These are phyloP conservation scores for Filobasidium wieringae DNA, from an alignment of 768 basidiomycete species.

Conservation along the genomic window DNA sequence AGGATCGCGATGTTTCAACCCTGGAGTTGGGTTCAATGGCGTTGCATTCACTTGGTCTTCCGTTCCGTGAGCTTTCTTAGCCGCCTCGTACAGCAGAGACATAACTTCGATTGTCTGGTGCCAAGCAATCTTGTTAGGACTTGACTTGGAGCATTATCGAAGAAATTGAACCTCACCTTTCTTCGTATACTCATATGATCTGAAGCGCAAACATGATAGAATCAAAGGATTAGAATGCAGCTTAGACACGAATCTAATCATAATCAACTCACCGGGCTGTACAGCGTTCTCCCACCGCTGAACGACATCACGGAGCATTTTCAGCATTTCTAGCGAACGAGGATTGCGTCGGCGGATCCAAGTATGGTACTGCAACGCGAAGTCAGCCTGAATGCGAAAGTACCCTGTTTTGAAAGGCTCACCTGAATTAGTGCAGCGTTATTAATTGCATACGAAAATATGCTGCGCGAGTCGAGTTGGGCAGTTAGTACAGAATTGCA, in stretches of 20 bases:
- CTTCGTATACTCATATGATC: slow-evolving; percentile 87
- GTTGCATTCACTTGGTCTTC: slow-evolving; percentile 45
- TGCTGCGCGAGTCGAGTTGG: slow-evolving; percentile 2
- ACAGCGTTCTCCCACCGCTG: slow-evolving; percentile 75
- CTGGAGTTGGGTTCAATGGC: slow-evolving; percentile 67
- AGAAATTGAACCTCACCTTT: slow-evolving; percentile 49
- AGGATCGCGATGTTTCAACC: slow-evolving; percentile 39
- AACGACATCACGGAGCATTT: slow-evolving; percentile 70
- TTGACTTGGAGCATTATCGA: not conserved
- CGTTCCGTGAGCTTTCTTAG: slow-evolving; percentile 57
- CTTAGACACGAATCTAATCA: not conserved
- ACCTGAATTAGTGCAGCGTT: slow-evolving; percentile 86
- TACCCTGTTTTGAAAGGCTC: too few relatives aligned
- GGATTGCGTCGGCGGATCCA: slow-evolving; percentile 73
- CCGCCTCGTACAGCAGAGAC: slow-evolving; percentile 78
- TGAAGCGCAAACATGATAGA: not conserved
- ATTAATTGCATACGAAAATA: slow-evolving; percentile 77
- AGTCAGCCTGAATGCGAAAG: not conserved
- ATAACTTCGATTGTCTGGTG: slow-evolving; percentile 82
- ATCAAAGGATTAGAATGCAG: not conserved
- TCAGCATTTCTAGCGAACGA: slow-evolving; percentile 60
- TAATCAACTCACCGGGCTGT: slow-evolving; percentile 48
- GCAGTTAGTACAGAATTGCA: not conserved
- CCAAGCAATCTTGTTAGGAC: slow-evolving; percentile 11
- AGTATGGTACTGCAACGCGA: slow-evolving; percentile 64